Percentiles rank a stretch among this genome's conserved stretches.
Conservation (phyloP, 306 rosid species). For the Dicorynia guianensis region DNA sequence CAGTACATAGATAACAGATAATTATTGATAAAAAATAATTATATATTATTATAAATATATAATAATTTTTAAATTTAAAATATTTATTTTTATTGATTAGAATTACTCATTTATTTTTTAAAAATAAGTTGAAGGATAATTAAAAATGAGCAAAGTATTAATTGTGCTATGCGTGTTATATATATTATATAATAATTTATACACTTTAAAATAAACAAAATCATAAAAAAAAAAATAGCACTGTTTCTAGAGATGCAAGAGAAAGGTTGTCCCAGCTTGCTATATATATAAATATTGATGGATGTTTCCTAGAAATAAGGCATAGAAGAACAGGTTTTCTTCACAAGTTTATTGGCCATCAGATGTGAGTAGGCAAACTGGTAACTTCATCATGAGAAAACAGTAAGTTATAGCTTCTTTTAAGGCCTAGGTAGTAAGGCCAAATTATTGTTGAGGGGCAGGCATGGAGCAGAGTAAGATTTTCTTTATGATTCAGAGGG, state of each 20-base stretch:
- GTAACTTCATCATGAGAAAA: conserved; percentile 38
- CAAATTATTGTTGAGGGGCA: conserved; percentile 15
- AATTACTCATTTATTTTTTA: background rate
- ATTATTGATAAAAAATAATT: too few relatives aligned
- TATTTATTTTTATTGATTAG: too few relatives aligned
- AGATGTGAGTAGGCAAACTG: conserved; percentile 37
- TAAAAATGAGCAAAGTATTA: too few relatives aligned
- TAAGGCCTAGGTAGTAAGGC: background rate
- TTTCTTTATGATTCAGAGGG: background rate
- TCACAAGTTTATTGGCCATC: conserved; percentile 26
- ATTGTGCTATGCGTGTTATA: too few relatives aligned
- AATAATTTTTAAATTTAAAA: too few relatives aligned
- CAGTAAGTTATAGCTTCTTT: conserved; percentile 33
- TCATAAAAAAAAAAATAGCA: background rate
- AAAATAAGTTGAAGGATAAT: background rate
- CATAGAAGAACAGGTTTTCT: conserved; percentile 49
- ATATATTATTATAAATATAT: too few relatives aligned
- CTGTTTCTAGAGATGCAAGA: conserved; percentile 40
- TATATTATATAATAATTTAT: too few relatives aligned
- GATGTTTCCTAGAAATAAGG: conserved; percentile 45
- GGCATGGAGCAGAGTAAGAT: conserved; percentile 2
- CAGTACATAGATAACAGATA: too few relatives aligned
- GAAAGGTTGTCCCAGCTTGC: conserved; percentile 32
- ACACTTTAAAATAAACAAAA: too few relatives aligned
- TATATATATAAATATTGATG: background rate